Conservation (phyloP, 1,284 basidiomycete species). For the Xerocomus amazonicus region DNA sequence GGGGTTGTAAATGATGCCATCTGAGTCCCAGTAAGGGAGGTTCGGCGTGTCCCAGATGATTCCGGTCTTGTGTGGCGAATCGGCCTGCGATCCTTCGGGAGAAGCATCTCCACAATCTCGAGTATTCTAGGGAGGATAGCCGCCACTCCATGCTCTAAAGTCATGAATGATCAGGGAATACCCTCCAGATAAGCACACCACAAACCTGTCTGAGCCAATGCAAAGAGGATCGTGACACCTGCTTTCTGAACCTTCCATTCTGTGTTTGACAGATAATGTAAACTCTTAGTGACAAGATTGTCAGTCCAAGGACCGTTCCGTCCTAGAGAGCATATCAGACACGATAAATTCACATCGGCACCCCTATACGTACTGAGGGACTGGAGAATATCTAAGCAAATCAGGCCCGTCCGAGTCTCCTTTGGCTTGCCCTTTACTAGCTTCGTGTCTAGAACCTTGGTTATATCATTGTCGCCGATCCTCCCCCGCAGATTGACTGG, state of each 20-base stretch:
- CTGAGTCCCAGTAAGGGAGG: too few species aligned
- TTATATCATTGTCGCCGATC: slow-evolving; percentile 12
- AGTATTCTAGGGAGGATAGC: slow-evolving; percentile 9
- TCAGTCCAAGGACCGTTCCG: not conserved
- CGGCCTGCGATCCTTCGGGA: not conserved
- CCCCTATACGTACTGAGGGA: slow-evolving; percentile 11
- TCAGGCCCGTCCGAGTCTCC: slow-evolving; percentile 22
- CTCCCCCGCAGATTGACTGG: slow-evolving; percentile 19
- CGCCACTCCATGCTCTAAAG: slow-evolving; percentile 18
- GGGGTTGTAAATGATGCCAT: too few species aligned
- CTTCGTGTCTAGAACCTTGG: slow-evolving; percentile 16
- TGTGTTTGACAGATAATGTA: not conserved
- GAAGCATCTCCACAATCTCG: not conserved
- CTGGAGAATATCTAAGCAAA: slow-evolving; percentile 24
- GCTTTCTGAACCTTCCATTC: not conserved
- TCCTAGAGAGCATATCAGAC: not conserved
- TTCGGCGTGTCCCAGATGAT: too few species aligned
- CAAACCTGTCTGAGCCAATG: not conserved
- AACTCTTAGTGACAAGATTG: not conserved
- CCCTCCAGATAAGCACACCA: not conserved
- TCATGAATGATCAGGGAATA: not conserved
- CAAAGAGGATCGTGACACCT: not conserved
- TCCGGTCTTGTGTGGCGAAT: not conserved
- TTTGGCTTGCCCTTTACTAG: slow-evolving; percentile 10
- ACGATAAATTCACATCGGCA: too few species aligned